phyloP scores from a whole-genome alignment of 192 early-diverging fungal genomes.

The Cladochytrium replicatum region DNA sequence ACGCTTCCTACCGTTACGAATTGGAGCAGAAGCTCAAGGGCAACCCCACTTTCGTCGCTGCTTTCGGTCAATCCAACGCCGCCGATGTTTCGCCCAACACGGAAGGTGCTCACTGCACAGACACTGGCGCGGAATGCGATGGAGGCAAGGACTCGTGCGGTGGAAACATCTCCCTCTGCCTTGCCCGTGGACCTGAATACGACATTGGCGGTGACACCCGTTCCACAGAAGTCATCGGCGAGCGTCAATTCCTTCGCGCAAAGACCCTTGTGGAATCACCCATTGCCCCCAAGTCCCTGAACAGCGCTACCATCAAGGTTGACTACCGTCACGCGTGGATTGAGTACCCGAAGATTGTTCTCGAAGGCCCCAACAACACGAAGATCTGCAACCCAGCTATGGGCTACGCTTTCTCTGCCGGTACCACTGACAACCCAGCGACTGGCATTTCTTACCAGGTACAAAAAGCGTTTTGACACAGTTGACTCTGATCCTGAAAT shows the following conservation, averaged over 20 bases:
- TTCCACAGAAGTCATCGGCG: conserved; percentile 33
- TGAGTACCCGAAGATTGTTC: conserved; percentile 28
- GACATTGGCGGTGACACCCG: conserved; percentile 17
- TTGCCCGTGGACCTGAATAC: conserved; percentile 33
- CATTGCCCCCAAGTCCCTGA: background rate
- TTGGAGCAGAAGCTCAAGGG: conserved; percentile 7
- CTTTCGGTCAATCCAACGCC: conserved; percentile 35
- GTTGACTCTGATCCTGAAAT: too few relatives aligned
- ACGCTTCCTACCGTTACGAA: conserved; percentile 32
- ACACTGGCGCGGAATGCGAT: conserved; percentile 35
- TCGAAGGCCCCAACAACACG: conserved; percentile 7
- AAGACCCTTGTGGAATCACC: background rate
- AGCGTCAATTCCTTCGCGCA: conserved; percentile 12
- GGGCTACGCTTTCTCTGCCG: conserved; percentile 41
- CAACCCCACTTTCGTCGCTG: conserved; percentile 28
- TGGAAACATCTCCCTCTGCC: conserved; percentile 24
- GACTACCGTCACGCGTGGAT: conserved; percentile 34
- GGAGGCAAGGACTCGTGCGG: conserved; percentile 24
- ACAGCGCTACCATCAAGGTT: conserved; percentile 9
- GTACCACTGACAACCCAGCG: conserved; percentile 37
- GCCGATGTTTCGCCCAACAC: conserved; percentile 36
- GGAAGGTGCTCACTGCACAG: conserved; percentile 21
- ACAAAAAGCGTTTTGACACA: too few relatives aligned
- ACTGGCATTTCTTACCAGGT: conserved; percentile 11
- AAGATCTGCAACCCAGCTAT: conserved; percentile 22